A percentile compares a stretch with the other conserved stretches of the same genome.
phyloP scores from a whole-genome alignment of 1,284 basidiomycete genomes.

The Puccinia coronata region DNA sequence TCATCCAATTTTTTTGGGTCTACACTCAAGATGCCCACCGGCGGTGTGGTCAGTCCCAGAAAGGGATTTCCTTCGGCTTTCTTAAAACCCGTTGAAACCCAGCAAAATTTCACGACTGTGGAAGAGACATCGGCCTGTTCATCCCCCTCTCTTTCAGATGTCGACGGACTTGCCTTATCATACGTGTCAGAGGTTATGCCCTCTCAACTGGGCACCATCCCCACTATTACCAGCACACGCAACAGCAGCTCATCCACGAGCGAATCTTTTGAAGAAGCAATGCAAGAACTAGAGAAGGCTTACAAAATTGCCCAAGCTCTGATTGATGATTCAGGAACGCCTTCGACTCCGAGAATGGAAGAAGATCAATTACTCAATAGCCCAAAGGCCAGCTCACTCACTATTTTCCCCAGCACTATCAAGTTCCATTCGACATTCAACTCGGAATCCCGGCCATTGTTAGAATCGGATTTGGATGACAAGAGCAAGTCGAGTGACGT shows the following conservation, averaged over 20 bases:
- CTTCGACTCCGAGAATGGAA: too few relatives aligned
- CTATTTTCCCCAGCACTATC: background rate
- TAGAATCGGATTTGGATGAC: background rate
- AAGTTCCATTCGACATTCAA: background rate
- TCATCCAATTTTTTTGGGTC: background rate
- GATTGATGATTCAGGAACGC: background rate
- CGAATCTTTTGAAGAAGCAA: constrained; percentile 7
- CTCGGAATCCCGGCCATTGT: background rate
- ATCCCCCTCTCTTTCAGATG: background rate
- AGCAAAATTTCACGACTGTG: background rate
- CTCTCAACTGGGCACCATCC: constrained; percentile 10
- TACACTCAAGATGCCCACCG: constrained; percentile 18
- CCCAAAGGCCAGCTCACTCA: background rate
- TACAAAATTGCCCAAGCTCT: background rate
- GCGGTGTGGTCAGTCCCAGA: background rate
- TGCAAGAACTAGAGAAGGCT: constrained; percentile 12
- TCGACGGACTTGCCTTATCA: background rate
- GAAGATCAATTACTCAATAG: background rate
- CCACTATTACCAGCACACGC: background rate
- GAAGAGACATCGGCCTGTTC: background rate
- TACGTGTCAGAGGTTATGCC: background rate
- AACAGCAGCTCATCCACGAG: background rate
- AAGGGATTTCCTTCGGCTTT: constrained; percentile 13
- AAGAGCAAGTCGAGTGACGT: background rate
- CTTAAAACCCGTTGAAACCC: background rate